Evolutionary conservation across 2,329 filamentous ascomycete genomes (phyloP), one percentile per base, ranked within the genome.

Genomic region (Sporothrix luriei): DNA sequence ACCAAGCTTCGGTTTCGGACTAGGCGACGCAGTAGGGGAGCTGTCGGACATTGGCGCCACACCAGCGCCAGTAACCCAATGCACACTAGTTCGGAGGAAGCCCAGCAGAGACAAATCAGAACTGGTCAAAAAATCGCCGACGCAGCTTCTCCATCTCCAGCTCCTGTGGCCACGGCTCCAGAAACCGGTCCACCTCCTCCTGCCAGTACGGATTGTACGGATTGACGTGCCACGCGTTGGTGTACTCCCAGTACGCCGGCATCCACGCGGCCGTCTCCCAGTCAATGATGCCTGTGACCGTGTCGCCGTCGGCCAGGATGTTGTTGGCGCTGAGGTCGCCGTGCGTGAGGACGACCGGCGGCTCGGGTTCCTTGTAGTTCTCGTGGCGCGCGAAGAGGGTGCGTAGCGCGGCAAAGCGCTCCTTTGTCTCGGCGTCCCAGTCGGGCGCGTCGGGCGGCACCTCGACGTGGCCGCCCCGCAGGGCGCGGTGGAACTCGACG

Each of bases 211-310:
- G 62, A 19, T 70, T 46, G 21, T 66, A 52, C 11, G 68, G 68
- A 9, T 59, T 69, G 14, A 70, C 68, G 24, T 62, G 21, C 68
- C 68, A 70, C 6, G 68, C 62, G 33, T 70, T 70, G 21, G 69
- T 66, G 26, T 69, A 71, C 33, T 71, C 69, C 71, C 69, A 72
- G 33, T 72, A 71, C 0, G 24, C 13, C 2, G 71, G 71, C 55
- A 65, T 65, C 67, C 64, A 72, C 0, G 48, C 71, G 0, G 69
- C 66, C 19, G 55, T 67, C 55, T 69, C 71, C 71, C 71, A 72
- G 55, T 71, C 67, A 1, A 71, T 68, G 5, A 71, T 70, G 6
- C 67, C 71, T 0, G 54, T 49, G 5, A 72, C 67, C 2, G 21
- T 48, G 49, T 68, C 67, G 5, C 52, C 52, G n/a, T 54, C 54